phyloP scores from a whole-genome alignment of 2,329 filamentous ascomycete genomes.

The Hymenoscyphus scutula region DNA sequence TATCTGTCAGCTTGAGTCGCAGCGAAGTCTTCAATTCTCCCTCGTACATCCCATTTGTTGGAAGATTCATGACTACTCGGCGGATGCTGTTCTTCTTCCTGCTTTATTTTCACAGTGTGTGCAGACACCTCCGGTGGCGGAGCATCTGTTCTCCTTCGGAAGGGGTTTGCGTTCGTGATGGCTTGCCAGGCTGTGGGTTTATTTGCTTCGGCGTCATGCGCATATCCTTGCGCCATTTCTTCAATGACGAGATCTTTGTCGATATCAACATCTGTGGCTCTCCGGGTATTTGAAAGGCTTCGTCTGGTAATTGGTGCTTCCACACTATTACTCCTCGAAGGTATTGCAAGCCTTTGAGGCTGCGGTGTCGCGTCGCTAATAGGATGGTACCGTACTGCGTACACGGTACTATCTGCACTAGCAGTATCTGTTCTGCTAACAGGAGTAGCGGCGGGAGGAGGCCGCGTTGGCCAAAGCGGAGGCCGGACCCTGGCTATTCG shows the following conservation, averaged over 20 bases:
- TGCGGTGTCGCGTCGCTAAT: slow-evolving; percentile 43
- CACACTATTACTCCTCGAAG: slow-evolving; percentile 28
- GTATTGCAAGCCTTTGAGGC: slow-evolving; percentile 11
- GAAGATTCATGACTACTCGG: slow-evolving; percentile 22
- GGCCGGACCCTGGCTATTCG: slow-evolving; percentile 24
- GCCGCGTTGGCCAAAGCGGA: slow-evolving; percentile 51
- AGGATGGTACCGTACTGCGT: slow-evolving; percentile 60
- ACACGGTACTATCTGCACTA: slow-evolving; percentile 63
- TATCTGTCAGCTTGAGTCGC: slow-evolving; percentile 59
- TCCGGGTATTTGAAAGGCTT: slow-evolving; percentile 3
- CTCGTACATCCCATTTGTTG: slow-evolving; percentile 54
- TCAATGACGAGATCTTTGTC: slow-evolving; percentile 20
- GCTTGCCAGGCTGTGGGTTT: slow-evolving; percentile 22
- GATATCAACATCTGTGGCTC: not conserved
- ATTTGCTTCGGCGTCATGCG: slow-evolving; percentile 2
- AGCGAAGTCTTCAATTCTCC: slow-evolving; percentile 59
- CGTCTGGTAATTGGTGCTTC: slow-evolving; percentile 20
- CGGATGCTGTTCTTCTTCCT: slow-evolving; percentile 13
- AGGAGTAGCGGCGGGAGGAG: slow-evolving; percentile 53
- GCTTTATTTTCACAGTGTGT: slow-evolving; percentile 23
- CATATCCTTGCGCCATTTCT: slow-evolving; percentile 21
- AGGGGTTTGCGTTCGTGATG: slow-evolving; percentile 32
- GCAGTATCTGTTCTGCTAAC: slow-evolving; percentile 61
- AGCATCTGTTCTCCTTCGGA: slow-evolving; percentile 27
- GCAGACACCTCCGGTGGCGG: slow-evolving; percentile 36